Base-by-base conservation (phyloP, 2,329 filamentous ascomycete species). In the Pezicula neosporulosa region DNA sequence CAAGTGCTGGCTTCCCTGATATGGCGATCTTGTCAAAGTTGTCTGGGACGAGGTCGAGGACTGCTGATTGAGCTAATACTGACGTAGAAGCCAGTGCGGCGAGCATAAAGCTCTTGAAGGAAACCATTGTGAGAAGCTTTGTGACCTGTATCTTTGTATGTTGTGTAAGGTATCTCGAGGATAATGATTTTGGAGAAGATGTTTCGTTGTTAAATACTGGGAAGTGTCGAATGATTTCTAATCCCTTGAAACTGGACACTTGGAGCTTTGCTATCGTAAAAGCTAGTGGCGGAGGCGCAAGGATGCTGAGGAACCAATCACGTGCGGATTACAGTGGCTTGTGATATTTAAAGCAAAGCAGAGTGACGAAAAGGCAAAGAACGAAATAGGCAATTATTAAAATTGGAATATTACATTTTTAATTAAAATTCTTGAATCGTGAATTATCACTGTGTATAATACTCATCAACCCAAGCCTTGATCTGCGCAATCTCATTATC, bases 21-120 rank as follows among this genome's bases (percentile, higher is more conserved):
- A 96, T 80, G 58, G 96, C 90, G 50, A 96, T 79, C 44, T 86
- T 76, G 77, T 97, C 93, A 70, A 99, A 99, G 78, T 97, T 99
- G 64, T 77, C 77, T 50, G 93, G 91, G 54, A 88, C 85, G 55
- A 99, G 86, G 71, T 97, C 93, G 63, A 96, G 78, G 58, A 99
- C 94, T 51, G 89, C 87, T 50, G 90, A 94, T 63, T 85, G 84
- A 64, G 55, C 82, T 76, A 72, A 74, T 57, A 76, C 72, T 48
- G 78, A 73, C 38, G 59, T 47, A 35, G 59, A 57, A 45, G 58
- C 59, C 42, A 85, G 70, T 56, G 77, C 76, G 59, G 76, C 72
- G 69, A 84, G 70, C 70, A 82, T 68, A 63, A 85, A 73, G 73
- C 77, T 79, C 76, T 82, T 83, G 60, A 85, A 60, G 51, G 80